Evolutionary conservation across 164 flowering plant genomes (phyloP), one percentile per base, ranked within the genome.

Genomic region (Euptelea pleiosperma): DNA sequence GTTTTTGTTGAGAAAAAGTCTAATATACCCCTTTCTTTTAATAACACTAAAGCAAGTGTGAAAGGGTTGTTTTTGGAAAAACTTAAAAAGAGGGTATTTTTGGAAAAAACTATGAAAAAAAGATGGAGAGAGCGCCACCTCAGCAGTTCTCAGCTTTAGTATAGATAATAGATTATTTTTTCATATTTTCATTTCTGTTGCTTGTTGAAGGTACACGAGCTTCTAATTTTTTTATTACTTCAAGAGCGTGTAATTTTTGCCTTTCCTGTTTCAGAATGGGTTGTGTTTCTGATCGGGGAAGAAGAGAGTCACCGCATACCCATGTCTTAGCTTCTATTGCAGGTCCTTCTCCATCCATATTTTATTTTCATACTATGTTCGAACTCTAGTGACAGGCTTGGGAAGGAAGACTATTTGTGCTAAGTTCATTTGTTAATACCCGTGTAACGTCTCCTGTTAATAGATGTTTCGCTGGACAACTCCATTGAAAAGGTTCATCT

Each of bases 381-480:
- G 7, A 21, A 5, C 3, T 39, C 25, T 52, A 19, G 0, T 22
- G 15, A 34, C 8, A 5, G 14, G 26, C 30, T 26, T 25, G 18
- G 6, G 5, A 7, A 41, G 9, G 18, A n/a, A 44, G 22, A 28
- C 4, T 44, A 21, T 31, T 22, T 15, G 39, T 22, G 48, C 36
- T 55, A 43, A 19, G 34, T 18, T 60, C 30, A 2, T 59, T 34
- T 56, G 10, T 16, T 33, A 30, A 41, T 46, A 42, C 22, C 31
- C 34, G 18, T 2, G 28, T 22, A 53, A 41, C 31, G n/a, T 12
- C 1, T 44, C 12, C 25, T 48, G 3, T 46, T 40, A 5, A 24
- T 71, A 83, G 98, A 73, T 67, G 58, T 71, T 63, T 70, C 79
- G 12, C 24, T 73, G 33, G 78, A 77, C 9, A 63, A 30, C 37